phyloP scores from a whole-genome alignment of 805 yeast species.

The Yamadazyma laniorum region DNA sequence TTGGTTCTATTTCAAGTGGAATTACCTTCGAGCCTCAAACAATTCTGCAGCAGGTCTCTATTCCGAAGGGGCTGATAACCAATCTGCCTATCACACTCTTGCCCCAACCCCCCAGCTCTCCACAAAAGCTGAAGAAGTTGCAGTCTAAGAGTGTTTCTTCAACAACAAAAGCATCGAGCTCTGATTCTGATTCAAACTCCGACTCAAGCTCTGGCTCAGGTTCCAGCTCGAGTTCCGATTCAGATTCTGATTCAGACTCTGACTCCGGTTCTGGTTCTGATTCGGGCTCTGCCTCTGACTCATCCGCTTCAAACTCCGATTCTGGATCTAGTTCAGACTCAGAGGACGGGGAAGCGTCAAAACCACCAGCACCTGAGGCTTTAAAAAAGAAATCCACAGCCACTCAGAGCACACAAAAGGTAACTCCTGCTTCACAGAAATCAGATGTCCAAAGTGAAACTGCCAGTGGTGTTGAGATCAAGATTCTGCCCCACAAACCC shows the following conservation, averaged over 20 bases:
- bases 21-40: too few species aligned
- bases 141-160: not conserved
- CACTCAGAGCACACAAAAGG: too few species aligned
- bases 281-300: constrained; percentile 2
- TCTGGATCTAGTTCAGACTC: constrained; percentile 7
- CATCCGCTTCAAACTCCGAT: constrained; percentile 3
- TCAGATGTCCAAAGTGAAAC: too few species aligned
- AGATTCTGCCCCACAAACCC: too few species aligned
- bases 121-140: not conserved
- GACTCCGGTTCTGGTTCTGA: constrained; percentile 1
- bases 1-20: too few species aligned
- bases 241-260: constrained; percentile 6
- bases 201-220: constrained; percentile 3
- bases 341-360: not conserved
- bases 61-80: too few species aligned
- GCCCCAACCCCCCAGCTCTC: too few species aligned
- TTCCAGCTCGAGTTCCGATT: constrained; percentile 1
- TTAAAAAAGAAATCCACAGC: not conserved
- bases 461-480: too few species aligned
- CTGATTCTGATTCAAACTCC: constrained; percentile 5
- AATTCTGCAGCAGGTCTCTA: too few species aligned
- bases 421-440: too few species aligned
- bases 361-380: not conserved
- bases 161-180: constrained; percentile 1
- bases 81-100: too few species aligned